Conservation (phyloP, 2,329 filamentous ascomycete genomes). For the Thielaviopsis euricoi region DNA sequence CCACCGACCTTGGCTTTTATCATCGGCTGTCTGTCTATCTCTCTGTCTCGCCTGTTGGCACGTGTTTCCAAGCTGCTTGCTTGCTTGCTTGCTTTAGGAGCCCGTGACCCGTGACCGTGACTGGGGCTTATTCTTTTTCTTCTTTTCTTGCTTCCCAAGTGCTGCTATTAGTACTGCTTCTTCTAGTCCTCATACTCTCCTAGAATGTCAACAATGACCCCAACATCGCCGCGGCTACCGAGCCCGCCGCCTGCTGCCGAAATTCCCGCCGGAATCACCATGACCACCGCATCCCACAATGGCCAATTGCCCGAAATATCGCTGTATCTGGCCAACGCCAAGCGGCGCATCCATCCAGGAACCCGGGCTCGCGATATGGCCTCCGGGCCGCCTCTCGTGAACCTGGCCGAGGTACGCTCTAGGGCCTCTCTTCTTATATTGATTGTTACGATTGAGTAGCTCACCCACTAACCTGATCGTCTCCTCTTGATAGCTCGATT, state of each 20-base stretch:
- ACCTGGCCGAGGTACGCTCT: slow-evolving; percentile 57
- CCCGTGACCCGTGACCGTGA: no score
- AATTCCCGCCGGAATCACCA: slow-evolving; percentile 73
- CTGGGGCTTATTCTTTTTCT: no score
- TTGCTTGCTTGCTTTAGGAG: no score
- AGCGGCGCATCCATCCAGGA: slow-evolving; percentile 75
- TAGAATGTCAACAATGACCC: slow-evolving; percentile 36
- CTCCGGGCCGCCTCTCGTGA: slow-evolving; percentile 73
- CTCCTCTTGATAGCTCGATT: slow-evolving; percentile 55
- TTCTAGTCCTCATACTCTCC: no score
- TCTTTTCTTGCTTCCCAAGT: no score
- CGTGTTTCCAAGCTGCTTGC: no score
- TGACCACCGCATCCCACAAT: slow-evolving; percentile 45
- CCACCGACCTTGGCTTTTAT: no score
- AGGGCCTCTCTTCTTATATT: background rate
- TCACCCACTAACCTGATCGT: background rate
- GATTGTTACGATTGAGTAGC: background rate
- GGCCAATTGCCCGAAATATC: slow-evolving; percentile 34
- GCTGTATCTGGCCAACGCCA: slow-evolving; percentile 56
- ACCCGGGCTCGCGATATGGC: slow-evolving; percentile 89
- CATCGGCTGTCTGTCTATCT: no score
- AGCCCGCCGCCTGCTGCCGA: slow-evolving; percentile 90
- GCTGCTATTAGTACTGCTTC: no score
- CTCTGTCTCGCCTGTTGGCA: no score
- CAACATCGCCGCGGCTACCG: slow-evolving; percentile 79